Conservation (phyloP, 2,329 filamentous ascomycete genomes). For the Pseudomassariella vexata region DNA sequence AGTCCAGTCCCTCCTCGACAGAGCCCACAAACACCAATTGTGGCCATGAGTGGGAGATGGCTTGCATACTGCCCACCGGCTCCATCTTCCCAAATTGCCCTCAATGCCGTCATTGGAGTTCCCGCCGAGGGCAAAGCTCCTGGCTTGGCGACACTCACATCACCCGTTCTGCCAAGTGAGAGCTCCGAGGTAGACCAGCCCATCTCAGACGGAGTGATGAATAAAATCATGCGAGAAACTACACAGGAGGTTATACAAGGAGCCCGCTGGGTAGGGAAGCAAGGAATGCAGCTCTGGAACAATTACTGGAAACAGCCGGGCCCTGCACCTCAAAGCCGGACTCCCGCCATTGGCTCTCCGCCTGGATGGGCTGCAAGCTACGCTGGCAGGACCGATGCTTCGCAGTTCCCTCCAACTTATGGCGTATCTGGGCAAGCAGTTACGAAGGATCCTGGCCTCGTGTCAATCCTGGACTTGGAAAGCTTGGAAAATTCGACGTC, state of each 20-base stretch:
- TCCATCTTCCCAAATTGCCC: slow-evolving; percentile 64
- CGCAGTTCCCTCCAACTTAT: slow-evolving; percentile 71
- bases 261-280: slow-evolving; percentile 71
- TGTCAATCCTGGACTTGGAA: slow-evolving; percentile 70
- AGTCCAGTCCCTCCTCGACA: slow-evolving; percentile 31
- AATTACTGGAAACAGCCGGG: slow-evolving; percentile 66
- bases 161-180: slow-evolving; percentile 62
- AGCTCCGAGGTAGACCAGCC: slow-evolving; percentile 69
- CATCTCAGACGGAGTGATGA: slow-evolving; percentile 64
- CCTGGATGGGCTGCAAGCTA: slow-evolving; percentile 42
- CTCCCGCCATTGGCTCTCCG: slow-evolving; percentile 35
- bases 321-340: slow-evolving; percentile 38
- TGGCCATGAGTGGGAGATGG: slow-evolving; percentile 68
- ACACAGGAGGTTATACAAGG: slow-evolving; percentile 73
- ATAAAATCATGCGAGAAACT: slow-evolving; percentile 71
- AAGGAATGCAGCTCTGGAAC: slow-evolving; percentile 72
- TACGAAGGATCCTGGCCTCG: slow-evolving; percentile 63
- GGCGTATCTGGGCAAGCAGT: slow-evolving; percentile 52
- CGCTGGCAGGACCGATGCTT: slow-evolving; percentile 38
- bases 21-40: slow-evolving; percentile 54
- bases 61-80: slow-evolving; percentile 69
- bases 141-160: slow-evolving; percentile 53
- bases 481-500: slow-evolving; percentile 45
- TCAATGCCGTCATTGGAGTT: slow-evolving; percentile 61
- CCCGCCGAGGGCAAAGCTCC: slow-evolving; percentile 49